A percentile compares a stretch with the other conserved stretches of the same genome.
phyloP scores from a whole-genome alignment of 2,329 filamentous ascomycete species.

The Purpureocillium takamizusanense region DNA sequence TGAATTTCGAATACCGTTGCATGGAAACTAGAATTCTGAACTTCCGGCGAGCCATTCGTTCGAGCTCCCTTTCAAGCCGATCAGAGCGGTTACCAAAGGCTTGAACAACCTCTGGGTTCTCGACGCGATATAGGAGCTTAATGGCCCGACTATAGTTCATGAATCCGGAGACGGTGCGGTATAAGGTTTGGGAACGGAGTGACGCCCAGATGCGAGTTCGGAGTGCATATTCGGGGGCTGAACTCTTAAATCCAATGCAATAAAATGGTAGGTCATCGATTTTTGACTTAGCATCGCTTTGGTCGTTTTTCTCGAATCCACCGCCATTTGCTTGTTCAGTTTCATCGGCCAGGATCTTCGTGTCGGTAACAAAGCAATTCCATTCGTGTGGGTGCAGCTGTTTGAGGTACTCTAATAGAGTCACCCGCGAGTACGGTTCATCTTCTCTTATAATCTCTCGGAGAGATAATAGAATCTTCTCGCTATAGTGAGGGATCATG shows the following conservation, averaged over 20 bases:
- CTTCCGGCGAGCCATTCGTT: constrained; percentile 97
- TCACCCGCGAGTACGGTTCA: constrained; percentile 96
- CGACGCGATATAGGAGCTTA: constrained; percentile 94
- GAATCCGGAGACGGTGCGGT: constrained; percentile 96
- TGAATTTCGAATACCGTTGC: constrained; percentile 98
- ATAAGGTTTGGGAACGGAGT: constrained; percentile 91
- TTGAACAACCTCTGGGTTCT: constrained; percentile 97
- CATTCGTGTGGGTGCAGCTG: constrained; percentile 97
- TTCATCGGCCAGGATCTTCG: constrained; percentile 96
- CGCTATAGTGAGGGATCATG: constrained; percentile 93
- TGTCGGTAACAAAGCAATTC: constrained; percentile 99
- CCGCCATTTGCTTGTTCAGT: constrained; percentile 33
- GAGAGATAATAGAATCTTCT: constrained; percentile 93
- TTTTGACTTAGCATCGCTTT: constrained; percentile 86
- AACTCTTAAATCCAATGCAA: constrained; percentile 99
- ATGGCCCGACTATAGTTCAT: constrained; percentile 99
- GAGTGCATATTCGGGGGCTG: constrained; percentile 94
- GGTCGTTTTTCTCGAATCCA: constrained; percentile 29
- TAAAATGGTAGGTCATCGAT: constrained; percentile 99
- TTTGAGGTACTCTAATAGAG: constrained; percentile 92
- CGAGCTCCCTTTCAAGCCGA: constrained; percentile 92
- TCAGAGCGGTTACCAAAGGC: constrained; percentile 99
- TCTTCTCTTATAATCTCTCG: constrained; percentile 98
- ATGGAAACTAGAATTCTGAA: constrained; percentile 99
- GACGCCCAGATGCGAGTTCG: constrained; percentile 98